Evolutionary conservation across 352 stramenopile species (phyloP).

Genomic region (Phytopythium sindhum): DNA sequence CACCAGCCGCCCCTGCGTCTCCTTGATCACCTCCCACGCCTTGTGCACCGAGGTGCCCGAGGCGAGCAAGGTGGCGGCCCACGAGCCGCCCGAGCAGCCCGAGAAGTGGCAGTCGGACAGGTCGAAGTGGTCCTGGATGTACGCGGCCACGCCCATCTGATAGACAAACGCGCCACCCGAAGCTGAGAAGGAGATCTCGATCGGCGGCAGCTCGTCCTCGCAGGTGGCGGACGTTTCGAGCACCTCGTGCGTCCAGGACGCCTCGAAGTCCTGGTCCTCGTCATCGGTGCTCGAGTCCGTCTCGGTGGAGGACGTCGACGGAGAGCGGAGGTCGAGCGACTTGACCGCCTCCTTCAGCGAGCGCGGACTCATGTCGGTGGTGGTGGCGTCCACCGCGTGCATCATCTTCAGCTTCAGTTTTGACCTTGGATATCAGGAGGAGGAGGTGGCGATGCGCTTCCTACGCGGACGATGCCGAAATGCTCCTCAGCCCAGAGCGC

Average conservation of each 20-base stretch:
- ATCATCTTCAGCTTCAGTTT: neutral
- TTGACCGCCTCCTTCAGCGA: constrained; percentile 5
- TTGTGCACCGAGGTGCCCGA: constrained; percentile 43
- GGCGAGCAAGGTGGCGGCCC: constrained; percentile 34
- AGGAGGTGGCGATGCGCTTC: neutral
- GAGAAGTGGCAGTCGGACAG: constrained; percentile 33
- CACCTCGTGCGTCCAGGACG: constrained; percentile 5
- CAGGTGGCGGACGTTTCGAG: constrained; percentile 3
- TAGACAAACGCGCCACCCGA: constrained; percentile 70
- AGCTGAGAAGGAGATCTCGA: constrained; percentile 68
- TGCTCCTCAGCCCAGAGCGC: neutral
- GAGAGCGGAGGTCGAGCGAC: constrained; percentile 10
- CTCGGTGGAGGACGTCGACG: constrained; percentile 13
- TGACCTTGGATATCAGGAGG: neutral
- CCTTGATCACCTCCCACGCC: constrained; percentile 52
- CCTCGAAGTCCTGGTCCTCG: constrained; percentile 7
- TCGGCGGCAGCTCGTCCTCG: constrained; percentile 12
- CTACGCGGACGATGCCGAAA: constrained; percentile 7
- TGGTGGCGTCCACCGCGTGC: neutral
- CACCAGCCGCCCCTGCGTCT: constrained; percentile 40
- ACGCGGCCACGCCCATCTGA: constrained; percentile 69
- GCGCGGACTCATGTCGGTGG: neutral
- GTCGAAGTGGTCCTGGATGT: constrained; percentile 59
- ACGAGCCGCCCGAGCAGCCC: constrained; percentile 28
- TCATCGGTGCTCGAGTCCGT: constrained; percentile 34